Base-by-base conservation (phyloP, 345 rosid genomes). In the Murraya koenigii region DNA sequence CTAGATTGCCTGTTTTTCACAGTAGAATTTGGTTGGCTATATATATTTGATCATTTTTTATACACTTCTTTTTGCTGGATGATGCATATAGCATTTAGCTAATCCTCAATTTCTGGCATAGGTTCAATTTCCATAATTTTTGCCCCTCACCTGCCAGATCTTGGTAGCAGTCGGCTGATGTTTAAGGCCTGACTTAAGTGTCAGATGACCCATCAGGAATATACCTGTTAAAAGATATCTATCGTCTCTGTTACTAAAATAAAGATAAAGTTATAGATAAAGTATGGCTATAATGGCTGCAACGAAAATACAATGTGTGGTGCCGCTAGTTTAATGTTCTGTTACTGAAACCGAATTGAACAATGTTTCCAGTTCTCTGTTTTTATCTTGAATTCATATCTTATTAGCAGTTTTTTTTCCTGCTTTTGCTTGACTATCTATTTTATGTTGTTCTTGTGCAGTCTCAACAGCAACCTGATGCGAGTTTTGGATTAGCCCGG, bases 401-500 rank as follows among this genome's bases (percentile, higher is more conserved):
- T 6, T 73, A 7, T 36, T 58, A 54, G 22, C 22, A 2, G 56
- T 52, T 7, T 17, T 52, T 52, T 52, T 52, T 52, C 20, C 39
- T 35, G 22, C n/a, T 20, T 13, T 65, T 35, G 44, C 47, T 8
- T 2, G 8, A 41, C 28, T 20, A 15, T 59, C 35, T 11, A 19
- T 75, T 60, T 70, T 3, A 20, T n/a, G 7, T 74, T 79, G 33
- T 75, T 36, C 3, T 60, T 80, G 3, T 87, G 75, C 87, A 86
- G 91, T 83, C 87, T 78, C 89, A 90, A 82, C 97, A 88, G 78
- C 97, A 88, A 83, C 84, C 86, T 80, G 93, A 92, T 80, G 83
- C 91, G 26, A 89, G 87, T 89, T 90, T 88, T 86, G 97, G 91
- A 82, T 87, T 90, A 80, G 94, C 97, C 87, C 97, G 94, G 93